Conservation (phyloP, 148 eudicot species). For the Chenopodium formosanum region DNA sequence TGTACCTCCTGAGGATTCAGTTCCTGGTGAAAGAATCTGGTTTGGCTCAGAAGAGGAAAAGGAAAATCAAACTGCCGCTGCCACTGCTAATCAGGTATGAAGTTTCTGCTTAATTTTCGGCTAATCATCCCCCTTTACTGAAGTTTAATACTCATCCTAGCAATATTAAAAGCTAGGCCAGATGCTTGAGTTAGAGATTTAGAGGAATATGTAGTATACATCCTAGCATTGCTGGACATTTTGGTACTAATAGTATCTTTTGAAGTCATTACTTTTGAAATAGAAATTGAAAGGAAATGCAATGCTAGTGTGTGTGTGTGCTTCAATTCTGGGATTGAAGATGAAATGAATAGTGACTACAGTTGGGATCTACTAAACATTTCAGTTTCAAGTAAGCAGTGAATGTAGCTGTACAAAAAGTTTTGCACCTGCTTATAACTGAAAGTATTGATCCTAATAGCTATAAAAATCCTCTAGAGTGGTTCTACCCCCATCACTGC, state of each 20-base stretch:
- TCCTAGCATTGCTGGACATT: neutral
- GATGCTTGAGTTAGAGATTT: neutral
- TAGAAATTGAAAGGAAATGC: too few relatives aligned
- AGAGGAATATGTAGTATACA: neutral
- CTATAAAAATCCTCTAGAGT: too few relatives aligned
- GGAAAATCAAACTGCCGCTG: conserved; percentile 68
- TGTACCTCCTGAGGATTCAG: conserved; percentile 79
- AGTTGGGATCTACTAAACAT: too few relatives aligned
- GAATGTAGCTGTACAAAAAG: neutral
- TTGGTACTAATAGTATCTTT: neutral
- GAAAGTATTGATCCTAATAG: neutral
- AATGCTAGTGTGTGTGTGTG: neutral
- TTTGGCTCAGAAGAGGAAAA: conserved; percentile 72
- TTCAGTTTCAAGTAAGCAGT: neutral
- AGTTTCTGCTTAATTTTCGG: neutral
- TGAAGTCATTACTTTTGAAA: neutral
- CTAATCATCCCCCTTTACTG: neutral
- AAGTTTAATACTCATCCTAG: neutral
- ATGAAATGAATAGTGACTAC: neutral
- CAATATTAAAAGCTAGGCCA: neutral
- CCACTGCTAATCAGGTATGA: conserved; percentile 81
- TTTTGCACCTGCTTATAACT: neutral
- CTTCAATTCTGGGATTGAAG: neutral
- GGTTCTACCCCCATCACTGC: neutral
- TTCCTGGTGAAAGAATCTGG: conserved; percentile 92